Conservation (phyloP, 106 monocot genomes). For the Dendrobium catenatum region DNA sequence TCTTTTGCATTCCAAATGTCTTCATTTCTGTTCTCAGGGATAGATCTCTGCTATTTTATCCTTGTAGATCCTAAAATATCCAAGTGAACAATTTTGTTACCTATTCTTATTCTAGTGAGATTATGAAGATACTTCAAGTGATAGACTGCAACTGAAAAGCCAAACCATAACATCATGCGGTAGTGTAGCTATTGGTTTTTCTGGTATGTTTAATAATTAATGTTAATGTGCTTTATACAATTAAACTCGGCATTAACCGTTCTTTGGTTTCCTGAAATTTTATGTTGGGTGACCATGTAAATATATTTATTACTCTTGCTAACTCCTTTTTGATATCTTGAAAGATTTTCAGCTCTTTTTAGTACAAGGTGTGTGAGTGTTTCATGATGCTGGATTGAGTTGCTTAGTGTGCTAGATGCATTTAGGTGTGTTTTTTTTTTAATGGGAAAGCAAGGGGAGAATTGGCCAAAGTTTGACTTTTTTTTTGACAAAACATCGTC, state of each 20-base stretch:
- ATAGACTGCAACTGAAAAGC: not conserved
- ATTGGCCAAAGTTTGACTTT: too few relatives aligned
- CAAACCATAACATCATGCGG: not conserved
- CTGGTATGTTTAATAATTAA: not conserved
- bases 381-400: too few relatives aligned
- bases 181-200: not conserved
- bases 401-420: too few relatives aligned
- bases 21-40: not conserved
- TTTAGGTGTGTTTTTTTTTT: too few relatives aligned
- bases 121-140: not conserved
- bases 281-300: not conserved
- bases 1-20: not conserved
- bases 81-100: not conserved
- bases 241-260: not conserved
- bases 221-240: not conserved
- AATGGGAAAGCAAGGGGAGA: too few relatives aligned
- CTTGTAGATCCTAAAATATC: not conserved
- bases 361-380: too few relatives aligned
- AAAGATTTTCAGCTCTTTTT: too few relatives aligned
- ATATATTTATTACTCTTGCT: not conserved
- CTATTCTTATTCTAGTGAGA: not conserved
- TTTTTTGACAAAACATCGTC: too few relatives aligned
- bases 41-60: not conserved
- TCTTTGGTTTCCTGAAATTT: not conserved
- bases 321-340: too few relatives aligned